Evolutionary conservation across 2,329 filamentous ascomycete species (phyloP), one percentile per base, ranked within the genome.

Genomic region (Trichophyton mentagrophytes): DNA sequence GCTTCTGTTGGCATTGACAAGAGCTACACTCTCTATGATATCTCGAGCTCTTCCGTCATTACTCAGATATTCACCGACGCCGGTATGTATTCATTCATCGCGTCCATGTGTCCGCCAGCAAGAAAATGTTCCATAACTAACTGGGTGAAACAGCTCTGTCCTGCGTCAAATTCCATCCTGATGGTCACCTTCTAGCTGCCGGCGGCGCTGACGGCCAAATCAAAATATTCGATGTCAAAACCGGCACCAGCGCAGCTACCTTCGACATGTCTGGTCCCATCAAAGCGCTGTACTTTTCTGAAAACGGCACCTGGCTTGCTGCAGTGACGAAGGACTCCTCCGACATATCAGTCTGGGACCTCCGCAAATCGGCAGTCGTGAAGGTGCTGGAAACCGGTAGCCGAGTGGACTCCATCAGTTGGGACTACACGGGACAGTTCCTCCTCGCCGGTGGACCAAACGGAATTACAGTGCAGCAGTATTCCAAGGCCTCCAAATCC

Each of bases 361-460:
- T 99, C 63, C 86, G 93, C 67, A 96, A 95, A 76, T 85, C 87
- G 17, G 85, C 86, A 3, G 82, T 85, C 68, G 85, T 86, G 70
- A 95, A 95, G 80, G 83, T 87, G n/a, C 79, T 99, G 46, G 90
- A 96, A 65, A 86, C 87, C 53, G 92, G 90, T 61, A 86, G 85
- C 64, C 80, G 83, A n/a, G 84, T 96, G 56, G 82, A 88, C 63
- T 84, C 82, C 46, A 80, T 96, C 65, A 80, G 81, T 57, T 99
- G 91, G 91, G 93, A 99, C 71, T 96, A 95, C 77, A 93, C 89
- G 5, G 92, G 91, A 49, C 92, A 96, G 74, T 99, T 88, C 77
- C 79, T 99, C 59, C 88, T 91, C 27, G 87, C 88, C 11, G 88
- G 84, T 3, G 92, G 92, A 5, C 81, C 86, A 3, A 85, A 86